A percentile compares a stretch with the other conserved stretches of the same genome.
Conservation (phyloP, 805 yeast genomes). For the Debaryomyces hansenii region DNA sequence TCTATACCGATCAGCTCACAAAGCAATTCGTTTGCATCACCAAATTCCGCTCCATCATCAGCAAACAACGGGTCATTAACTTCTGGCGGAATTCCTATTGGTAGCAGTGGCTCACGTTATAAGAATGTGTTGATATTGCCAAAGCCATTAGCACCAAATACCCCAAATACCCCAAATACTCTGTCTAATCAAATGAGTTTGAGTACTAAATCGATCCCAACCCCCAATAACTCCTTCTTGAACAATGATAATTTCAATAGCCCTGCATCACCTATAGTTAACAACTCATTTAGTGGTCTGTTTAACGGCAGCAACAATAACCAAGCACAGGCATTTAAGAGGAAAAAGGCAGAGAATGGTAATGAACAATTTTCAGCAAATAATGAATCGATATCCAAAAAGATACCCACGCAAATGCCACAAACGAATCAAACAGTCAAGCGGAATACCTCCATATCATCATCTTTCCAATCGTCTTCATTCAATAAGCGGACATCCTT, state of each 20-base stretch:
- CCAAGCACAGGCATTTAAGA: slow-evolving; percentile 33
- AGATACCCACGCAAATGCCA: slow-evolving; percentile 16
- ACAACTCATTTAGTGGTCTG: slow-evolving; percentile 4
- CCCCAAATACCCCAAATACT: slow-evolving; percentile 7
- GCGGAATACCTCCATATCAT: slow-evolving; percentile 10
- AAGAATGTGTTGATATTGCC: slow-evolving; percentile 43
- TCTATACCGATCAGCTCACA: slow-evolving; percentile 5
- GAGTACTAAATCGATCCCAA: slow-evolving; percentile 27
- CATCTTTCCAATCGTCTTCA: slow-evolving; percentile 16
- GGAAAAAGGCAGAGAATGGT: slow-evolving; percentile 40
- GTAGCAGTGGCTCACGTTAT: slow-evolving; percentile 17
- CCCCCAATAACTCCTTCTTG: slow-evolving; percentile 17
- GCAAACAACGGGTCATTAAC: slow-evolving; percentile 4
- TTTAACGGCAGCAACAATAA: not conserved
- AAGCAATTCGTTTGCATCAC: not conserved
- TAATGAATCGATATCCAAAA: slow-evolving; percentile 20
- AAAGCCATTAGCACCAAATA: slow-evolving; percentile 29
- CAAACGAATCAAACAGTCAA: slow-evolving; percentile 12
- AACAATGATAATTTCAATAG: slow-evolving; percentile 14
- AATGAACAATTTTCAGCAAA: slow-evolving; percentile 12
- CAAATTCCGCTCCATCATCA: not conserved
- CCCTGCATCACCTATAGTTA: slow-evolving; percentile 20
- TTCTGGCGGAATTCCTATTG: slow-evolving; percentile 3
- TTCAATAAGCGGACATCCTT: slow-evolving; percentile 16
- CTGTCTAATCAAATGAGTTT: slow-evolving; percentile 6